Percentiles rank a stretch among this genome's conserved stretches.
These are phyloP conservation scores for Baudoinia panamericana DNA, from an alignment of 495 filamentous ascomycete species.

Conservation along the genomic window DNA sequence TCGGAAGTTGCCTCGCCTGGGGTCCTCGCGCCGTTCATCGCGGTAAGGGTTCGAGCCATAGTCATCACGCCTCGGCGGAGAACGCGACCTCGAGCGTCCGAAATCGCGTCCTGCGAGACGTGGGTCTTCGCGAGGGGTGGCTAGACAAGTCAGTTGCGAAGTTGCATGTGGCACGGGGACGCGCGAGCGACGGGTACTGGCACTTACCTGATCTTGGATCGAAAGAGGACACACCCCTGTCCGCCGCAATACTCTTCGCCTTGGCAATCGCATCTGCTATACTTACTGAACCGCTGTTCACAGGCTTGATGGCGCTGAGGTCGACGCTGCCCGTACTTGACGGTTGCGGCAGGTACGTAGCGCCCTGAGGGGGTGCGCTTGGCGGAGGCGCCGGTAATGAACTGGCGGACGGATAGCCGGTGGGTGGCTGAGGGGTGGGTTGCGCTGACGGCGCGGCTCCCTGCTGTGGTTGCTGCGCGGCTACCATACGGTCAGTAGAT, in stretches of 20 bases:
- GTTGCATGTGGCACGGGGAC: no score
- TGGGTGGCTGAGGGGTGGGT: constrained; percentile 26
- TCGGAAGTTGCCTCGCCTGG: constrained; percentile 29
- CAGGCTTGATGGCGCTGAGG: constrained; percentile 58
- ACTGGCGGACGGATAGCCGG: constrained; percentile 2
- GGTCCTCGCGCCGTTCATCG: constrained; percentile 58
- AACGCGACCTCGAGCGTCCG: constrained; percentile 53
- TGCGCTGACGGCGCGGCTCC: constrained; percentile 17
- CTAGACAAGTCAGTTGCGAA: constrained; percentile 4
- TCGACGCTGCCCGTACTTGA: constrained; percentile 57
- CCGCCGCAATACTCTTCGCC: constrained; percentile 55
- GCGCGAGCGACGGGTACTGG: background rate
- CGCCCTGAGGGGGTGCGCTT: constrained; percentile 25
- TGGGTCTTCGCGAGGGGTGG: constrained; percentile 25
- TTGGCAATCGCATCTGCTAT: constrained; percentile 61
- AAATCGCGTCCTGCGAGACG: constrained; percentile 37
- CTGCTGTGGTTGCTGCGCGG: constrained; percentile 22
- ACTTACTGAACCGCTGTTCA: constrained; percentile 58
- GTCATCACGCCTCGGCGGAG: constrained; percentile 44
- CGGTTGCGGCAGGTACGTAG: constrained; percentile 46
- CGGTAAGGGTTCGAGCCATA: constrained; percentile 62
- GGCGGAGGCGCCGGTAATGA: constrained; percentile 5
- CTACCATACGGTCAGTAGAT: background rate
- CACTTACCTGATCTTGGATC: constrained; percentile 28
- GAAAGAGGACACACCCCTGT: constrained; percentile 46